These are phyloP conservation scores for Onygenales sp. DNA, from an alignment of 2,329 filamentous ascomycete species.

Conservation along the genomic window DNA sequence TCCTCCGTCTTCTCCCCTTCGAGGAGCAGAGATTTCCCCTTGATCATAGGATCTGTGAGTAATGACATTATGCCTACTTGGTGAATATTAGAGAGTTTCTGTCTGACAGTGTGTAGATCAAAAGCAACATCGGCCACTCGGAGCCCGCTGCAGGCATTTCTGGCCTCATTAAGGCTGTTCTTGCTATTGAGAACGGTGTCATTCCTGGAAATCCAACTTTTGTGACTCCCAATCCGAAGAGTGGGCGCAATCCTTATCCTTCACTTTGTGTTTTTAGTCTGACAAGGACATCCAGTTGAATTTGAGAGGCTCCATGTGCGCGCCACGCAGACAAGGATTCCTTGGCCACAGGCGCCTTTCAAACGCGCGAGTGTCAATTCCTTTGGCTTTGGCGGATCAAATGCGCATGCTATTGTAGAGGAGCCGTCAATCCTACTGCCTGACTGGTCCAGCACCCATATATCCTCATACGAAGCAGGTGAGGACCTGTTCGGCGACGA, in stretches of 20 bases:
- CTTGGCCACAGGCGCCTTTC: slow-evolving; percentile 15
- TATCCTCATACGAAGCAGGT: slow-evolving; percentile 3
- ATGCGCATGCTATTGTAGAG: slow-evolving; percentile 9
- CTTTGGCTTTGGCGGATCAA: slow-evolving; percentile 14
- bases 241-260: slow-evolving; percentile 17
- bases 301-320: slow-evolving; percentile 6
- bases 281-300: neutral
- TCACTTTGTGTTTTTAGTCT: neutral
- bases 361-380: slow-evolving; percentile 13
- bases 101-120: neutral
- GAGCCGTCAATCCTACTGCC: neutral
- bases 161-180: slow-evolving; percentile 8
- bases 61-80: neutral
- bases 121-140: slow-evolving; percentile 7
- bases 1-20: neutral
- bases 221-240: slow-evolving; percentile 6
- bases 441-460: neutral
- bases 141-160: slow-evolving; percentile 8
- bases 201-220: slow-evolving; percentile 6
- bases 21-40: neutral
- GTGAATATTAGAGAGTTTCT: neutral
- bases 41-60: slow-evolving; percentile 4
- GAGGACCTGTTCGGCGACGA: neutral
- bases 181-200: slow-evolving; percentile 11
- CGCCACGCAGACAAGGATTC: slow-evolving; percentile 7